Percentiles rank a stretch among this genome's conserved stretches.
phyloP scores from a whole-genome alignment of 257 asterid genomes.

The Voacanga thouarsii region DNA sequence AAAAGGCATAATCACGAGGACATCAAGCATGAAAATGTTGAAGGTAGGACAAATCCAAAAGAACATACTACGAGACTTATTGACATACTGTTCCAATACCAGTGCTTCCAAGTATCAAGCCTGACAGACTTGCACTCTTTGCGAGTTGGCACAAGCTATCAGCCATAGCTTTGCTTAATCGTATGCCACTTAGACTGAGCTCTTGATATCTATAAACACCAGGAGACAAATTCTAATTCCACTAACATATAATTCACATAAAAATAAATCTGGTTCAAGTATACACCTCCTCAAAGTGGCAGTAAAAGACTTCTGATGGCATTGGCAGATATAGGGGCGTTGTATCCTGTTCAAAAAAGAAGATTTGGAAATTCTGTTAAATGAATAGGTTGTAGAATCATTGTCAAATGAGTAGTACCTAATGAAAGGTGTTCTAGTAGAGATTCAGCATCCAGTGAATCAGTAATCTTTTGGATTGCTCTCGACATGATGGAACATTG shows the following conservation, averaged over 20 bases:
- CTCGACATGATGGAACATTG: slow-evolving; percentile 85
- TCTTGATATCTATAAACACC: slow-evolving; percentile 62
- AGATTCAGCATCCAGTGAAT: slow-evolving; percentile 68
- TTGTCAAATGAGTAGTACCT: slow-evolving; percentile 43
- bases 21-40: slow-evolving; percentile 12
- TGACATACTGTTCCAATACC: slow-evolving; percentile 72
- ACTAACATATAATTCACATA: neutral
- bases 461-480: slow-evolving; percentile 82
- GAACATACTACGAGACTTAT: slow-evolving; percentile 5
- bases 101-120: slow-evolving; percentile 71
- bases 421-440: slow-evolving; percentile 65
- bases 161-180: slow-evolving; percentile 72
- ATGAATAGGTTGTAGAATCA: neutral
- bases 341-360: slow-evolving; percentile 56
- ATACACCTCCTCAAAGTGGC: slow-evolving; percentile 55
- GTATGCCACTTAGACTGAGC: slow-evolving; percentile 71
- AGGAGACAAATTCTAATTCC: neutral
- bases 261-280: neutral
- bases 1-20: slow-evolving; percentile 23
- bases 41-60: slow-evolving; percentile 13
- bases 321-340: slow-evolving; percentile 66
- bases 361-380: neutral
- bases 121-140: slow-evolving; percentile 62
- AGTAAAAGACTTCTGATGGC: slow-evolving; percentile 53
- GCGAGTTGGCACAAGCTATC: slow-evolving; percentile 75